phyloP scores from a whole-genome alignment of 2,329 filamentous ascomycete species.

The Trichoderma sp. region DNA sequence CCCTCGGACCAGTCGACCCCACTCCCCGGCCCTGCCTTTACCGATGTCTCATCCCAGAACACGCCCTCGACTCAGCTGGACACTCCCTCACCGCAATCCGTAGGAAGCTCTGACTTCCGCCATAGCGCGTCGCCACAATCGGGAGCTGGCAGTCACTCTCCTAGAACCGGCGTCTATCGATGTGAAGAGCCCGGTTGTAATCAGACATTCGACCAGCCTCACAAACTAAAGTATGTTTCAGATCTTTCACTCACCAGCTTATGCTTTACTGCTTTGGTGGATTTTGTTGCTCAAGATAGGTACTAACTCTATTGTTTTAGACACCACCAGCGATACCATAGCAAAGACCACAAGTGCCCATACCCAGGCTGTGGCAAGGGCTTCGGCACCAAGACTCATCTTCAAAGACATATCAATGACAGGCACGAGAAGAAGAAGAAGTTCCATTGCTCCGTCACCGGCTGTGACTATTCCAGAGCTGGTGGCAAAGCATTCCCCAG shows the following conservation, averaged over 20 bases:
- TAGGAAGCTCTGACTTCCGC: slow-evolving; percentile 43
- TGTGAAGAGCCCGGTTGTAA: slow-evolving; percentile 46
- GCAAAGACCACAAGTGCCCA: slow-evolving; percentile 61
- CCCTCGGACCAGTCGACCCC: slow-evolving; percentile 51
- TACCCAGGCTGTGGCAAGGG: slow-evolving; percentile 58
- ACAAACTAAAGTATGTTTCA: slow-evolving; percentile 59
- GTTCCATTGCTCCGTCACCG: slow-evolving; percentile 59
- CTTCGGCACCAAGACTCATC: slow-evolving; percentile 65
- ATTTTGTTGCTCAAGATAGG: neutral
- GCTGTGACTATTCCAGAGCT: slow-evolving; percentile 59
- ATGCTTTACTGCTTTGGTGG: neutral
- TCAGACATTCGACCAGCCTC: slow-evolving; percentile 58
- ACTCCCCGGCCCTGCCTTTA: slow-evolving; percentile 45
- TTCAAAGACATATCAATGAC: slow-evolving; percentile 66
- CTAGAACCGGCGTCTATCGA: slow-evolving; percentile 38
- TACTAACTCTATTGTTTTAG: slow-evolving; percentile 37
- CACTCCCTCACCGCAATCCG: slow-evolving; percentile 48
- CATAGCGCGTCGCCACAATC: slow-evolving; percentile 45
- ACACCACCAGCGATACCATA: slow-evolving; percentile 65
- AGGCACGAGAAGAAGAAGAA: slow-evolving; percentile 63
- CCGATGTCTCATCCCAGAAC: slow-evolving; percentile 48
- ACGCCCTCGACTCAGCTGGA: slow-evolving; percentile 54
- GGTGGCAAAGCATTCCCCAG: slow-evolving; percentile 63
- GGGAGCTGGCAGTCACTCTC: slow-evolving; percentile 35
- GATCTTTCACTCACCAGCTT: slow-evolving; percentile 29